Conservation (phyloP, 768 basidiomycete genomes). For the Psilocybe azurescens region DNA sequence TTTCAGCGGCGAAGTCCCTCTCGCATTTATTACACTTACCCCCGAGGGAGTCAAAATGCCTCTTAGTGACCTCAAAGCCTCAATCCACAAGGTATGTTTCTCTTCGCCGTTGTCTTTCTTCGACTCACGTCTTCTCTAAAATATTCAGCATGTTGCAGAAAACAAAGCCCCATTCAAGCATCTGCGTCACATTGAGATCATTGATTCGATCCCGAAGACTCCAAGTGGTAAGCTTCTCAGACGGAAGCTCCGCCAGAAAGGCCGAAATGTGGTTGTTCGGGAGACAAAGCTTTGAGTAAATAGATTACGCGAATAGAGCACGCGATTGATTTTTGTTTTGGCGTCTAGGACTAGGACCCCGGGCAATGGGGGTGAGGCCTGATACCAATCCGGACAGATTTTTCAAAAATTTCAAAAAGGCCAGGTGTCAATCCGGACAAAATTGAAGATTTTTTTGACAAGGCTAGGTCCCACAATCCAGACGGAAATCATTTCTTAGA, state of each 20-base stretch:
- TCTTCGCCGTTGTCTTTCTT: not conserved
- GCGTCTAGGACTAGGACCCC: no score
- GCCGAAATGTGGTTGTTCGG: not conserved
- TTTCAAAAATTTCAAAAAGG: no score
- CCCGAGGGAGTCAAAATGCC: constrained; percentile 3
- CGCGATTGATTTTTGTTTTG: no score
- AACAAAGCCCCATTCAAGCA: constrained; percentile 61
- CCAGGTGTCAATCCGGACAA: no score
- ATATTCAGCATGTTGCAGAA: constrained; percentile 49
- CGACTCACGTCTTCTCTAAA: not conserved
- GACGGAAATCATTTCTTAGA: no score
- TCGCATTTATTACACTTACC: constrained; percentile 65
- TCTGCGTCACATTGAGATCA: constrained; percentile 27
- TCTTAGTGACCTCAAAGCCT: constrained; percentile 13
- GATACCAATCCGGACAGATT: no score
- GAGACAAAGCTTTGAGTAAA: not conserved
- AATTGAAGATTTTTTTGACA: no score
- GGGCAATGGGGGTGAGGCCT: no score
- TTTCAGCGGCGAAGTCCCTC: constrained; percentile 63
- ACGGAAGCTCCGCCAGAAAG: constrained; percentile 50
- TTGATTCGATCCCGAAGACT: constrained; percentile 52
- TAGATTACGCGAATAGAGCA: no score
- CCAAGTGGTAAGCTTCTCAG: constrained; percentile 62
- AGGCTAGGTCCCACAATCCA: no score
- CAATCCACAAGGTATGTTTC: constrained; percentile 47